A percentile compares a stretch with the other conserved stretches of the same genome.
Conservation (phyloP, 768 basidiomycete species). For the Gloeopeniophorella convolvens region DNA sequence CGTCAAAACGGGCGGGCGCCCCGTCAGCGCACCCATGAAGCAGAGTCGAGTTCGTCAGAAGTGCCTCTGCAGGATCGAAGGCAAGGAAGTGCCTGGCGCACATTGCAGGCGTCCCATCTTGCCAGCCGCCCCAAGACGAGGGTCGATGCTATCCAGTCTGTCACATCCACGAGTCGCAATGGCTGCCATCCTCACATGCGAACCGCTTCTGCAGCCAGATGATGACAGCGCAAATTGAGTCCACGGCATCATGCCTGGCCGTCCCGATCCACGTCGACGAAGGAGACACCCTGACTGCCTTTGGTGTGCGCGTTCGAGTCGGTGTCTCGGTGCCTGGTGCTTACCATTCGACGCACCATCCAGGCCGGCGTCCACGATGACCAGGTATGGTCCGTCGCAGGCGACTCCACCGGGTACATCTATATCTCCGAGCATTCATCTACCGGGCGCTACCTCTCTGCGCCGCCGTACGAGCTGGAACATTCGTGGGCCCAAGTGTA, state of each 20-base stretch:
- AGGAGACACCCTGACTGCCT: conserved; percentile 11
- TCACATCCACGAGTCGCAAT: no score
- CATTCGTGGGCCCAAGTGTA: conserved; percentile 13
- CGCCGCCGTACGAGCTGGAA: background rate
- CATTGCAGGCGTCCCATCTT: conserved; percentile 6
- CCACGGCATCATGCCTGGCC: conserved; percentile 4
- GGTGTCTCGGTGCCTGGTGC: background rate
- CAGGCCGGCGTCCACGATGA: conserved; percentile 7
- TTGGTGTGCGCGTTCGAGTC: conserved; percentile 8
- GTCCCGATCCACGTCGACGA: background rate
- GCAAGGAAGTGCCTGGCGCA: conserved; percentile 1
- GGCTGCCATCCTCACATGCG: background rate
- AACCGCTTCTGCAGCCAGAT: conserved; percentile 2
- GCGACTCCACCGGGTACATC: conserved; percentile 14
- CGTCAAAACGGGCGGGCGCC: no score
- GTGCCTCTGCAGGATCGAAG: no score
- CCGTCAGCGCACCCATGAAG: no score
- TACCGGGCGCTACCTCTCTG: background rate
- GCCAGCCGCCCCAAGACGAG: conserved; percentile 8
- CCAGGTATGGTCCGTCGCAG: conserved; percentile 8
- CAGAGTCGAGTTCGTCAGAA: no score
- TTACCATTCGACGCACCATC: background rate
- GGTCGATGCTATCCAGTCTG: conserved; percentile 11
- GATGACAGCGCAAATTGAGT: conserved; percentile 13
- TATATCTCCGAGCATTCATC: conserved; percentile 5